These are phyloP conservation scores for Circinella minor DNA, from an alignment of 371 early-diverging fungal genomes.

Conservation along the genomic window DNA sequence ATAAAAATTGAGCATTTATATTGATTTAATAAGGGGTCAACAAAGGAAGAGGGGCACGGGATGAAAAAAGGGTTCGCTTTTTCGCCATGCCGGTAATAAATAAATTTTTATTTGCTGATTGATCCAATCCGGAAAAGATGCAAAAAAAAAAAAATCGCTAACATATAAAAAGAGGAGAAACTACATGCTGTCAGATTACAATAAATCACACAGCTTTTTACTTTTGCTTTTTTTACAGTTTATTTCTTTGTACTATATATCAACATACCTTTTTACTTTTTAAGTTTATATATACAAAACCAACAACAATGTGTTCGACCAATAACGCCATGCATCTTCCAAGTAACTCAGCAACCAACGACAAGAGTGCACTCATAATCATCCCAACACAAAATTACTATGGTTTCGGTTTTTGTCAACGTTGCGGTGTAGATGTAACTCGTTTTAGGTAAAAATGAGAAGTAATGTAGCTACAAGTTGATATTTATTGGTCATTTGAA, in stretches of 20 bases:
- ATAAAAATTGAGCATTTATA: no score
- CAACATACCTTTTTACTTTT: not conserved
- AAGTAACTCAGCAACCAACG: not conserved
- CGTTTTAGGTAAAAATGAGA: not conserved
- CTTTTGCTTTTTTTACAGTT: not conserved
- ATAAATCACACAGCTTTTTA: not conserved
- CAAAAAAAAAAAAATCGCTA: no score
- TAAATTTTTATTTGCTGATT: not conserved
- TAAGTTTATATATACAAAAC: no score
- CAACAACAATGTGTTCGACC: slow-evolving; percentile 1
- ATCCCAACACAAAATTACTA: not conserved
- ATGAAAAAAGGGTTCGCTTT: slow-evolving; percentile 6
- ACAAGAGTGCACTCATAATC: not conserved
- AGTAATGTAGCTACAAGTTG: no score
- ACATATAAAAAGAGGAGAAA: slow-evolving; percentile 1
- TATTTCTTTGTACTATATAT: not conserved
- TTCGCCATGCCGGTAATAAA: slow-evolving; percentile 6
- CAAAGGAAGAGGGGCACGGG: not conserved
- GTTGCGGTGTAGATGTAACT: slow-evolving; percentile 8
- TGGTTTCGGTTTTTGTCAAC: not conserved
- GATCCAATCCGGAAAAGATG: slow-evolving; percentile 4
- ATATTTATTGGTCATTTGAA: no score
- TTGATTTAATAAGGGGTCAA: no score
- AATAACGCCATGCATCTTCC: not conserved
- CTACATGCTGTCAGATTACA: not conserved